These are phyloP conservation scores for Coniochaeta ligniaria DNA, from an alignment of 2,329 filamentous ascomycete species.

Conservation along the genomic window DNA sequence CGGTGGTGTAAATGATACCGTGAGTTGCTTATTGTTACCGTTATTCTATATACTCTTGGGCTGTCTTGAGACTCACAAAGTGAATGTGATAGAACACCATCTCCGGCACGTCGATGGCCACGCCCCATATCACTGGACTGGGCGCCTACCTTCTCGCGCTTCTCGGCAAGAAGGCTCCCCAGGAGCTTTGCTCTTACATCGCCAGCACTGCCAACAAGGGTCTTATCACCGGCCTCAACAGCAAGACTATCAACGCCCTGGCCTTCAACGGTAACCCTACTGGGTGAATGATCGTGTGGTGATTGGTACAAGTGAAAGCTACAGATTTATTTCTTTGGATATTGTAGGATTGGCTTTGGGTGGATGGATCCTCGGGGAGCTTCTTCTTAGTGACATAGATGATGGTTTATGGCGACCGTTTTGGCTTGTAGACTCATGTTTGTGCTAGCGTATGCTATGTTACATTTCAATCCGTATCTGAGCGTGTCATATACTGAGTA, in stretches of 20 bases:
- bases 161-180: constrained; percentile 30
- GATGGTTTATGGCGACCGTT: no score
- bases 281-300: not conserved
- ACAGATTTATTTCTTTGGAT: not conserved
- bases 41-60: not conserved
- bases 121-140: constrained; percentile 25
- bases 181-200: constrained; percentile 40
- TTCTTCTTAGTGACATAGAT: not conserved
- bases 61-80: not conserved
- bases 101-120: constrained; percentile 37
- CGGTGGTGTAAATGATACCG: constrained; percentile 25
- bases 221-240: constrained; percentile 30
- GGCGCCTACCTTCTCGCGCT: constrained; percentile 34
- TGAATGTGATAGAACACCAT: constrained; percentile 23
- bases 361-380: not conserved
- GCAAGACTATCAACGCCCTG: constrained; percentile 41
- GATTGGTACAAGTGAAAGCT: no score
- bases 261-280: constrained; percentile 45
- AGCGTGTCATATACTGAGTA: no score
- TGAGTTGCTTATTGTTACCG: not conserved
- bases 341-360: not conserved
- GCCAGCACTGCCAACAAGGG: constrained; percentile 30
- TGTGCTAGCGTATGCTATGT: no score
- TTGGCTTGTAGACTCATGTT: no score
- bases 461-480: no score